Base-by-base conservation (phyloP, 371 early-diverging fungal genomes). In the Mortierella sp. region DNA sequence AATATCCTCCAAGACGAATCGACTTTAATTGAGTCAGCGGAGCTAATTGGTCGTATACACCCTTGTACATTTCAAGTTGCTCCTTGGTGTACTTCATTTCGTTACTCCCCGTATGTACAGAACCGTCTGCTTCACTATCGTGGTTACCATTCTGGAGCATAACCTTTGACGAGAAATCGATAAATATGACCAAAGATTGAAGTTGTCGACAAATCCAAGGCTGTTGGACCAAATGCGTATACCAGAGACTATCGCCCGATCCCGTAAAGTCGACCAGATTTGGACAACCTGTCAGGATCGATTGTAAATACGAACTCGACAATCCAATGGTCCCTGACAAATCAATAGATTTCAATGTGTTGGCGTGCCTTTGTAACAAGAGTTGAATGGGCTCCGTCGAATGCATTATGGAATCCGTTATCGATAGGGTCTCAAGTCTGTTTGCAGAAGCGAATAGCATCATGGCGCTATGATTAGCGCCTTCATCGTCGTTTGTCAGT, bases 201-300 rank as follows among this genome's bases (percentile, higher is more conserved):
- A 65, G 38, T 53, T 53, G 53, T 4, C 15, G 15, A 28, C 65
- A 65, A n/a, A 32, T 24, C 65, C 52, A 53, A 15, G 65, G 52
- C 28, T 50, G 3, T 21, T 65, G 32, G 40, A 65, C 21, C 53
- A 53, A 3, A 16, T 52, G 55, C 3, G 65, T 7, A 4, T 6
- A 33, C 48, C 6, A 11, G 2, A 65, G 38, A 0, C 1, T 53
- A 21, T 40, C 40, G 1, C 13, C 28, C 6, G 53, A 22, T 2
- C 65, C 65, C 7, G 7, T 19, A 11, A 65, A 65, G 38, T 53
- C 21, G n/a, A 13, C 0, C 7, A 65, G 21, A 22, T 53, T 50
- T 38, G 65, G 65, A 36, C 65, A 65, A 16, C 65, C 55, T 11
- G 55, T 65, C 24, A 65, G 55, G 13, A 65, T 53, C 53, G 16